Percentiles rank a stretch among this genome's conserved stretches.
These are phyloP conservation scores for Fusarium acutatum DNA, from an alignment of 2,329 filamentous ascomycete genomes.

Conservation along the genomic window DNA sequence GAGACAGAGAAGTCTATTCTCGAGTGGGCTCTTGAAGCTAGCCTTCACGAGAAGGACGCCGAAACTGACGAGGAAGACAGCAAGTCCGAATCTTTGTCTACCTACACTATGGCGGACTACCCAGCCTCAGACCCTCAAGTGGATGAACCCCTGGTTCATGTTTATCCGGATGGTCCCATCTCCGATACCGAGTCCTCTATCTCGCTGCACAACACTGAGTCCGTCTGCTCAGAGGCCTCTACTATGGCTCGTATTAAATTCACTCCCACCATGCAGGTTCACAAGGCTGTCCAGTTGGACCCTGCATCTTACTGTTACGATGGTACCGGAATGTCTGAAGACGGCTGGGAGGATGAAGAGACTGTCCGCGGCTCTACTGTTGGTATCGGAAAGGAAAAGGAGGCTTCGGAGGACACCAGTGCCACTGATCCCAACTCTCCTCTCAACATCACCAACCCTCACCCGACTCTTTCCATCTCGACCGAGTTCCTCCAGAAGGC, in stretches of 20 bases:
- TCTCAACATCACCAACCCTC: background rate
- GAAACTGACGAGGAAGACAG: background rate
- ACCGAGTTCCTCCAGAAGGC: background rate
- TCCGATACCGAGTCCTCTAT: background rate
- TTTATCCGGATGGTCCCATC: background rate
- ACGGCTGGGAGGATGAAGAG: background rate
- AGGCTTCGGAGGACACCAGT: background rate
- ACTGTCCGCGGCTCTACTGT: background rate
- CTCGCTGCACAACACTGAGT: background rate
- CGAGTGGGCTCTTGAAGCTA: background rate
- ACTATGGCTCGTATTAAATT: background rate
- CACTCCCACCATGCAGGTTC: background rate
- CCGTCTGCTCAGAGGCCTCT: background rate
- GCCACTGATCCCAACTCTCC: background rate
- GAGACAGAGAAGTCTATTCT: background rate
- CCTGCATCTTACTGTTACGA: background rate
- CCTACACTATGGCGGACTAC: background rate
- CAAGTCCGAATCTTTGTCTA: background rate
- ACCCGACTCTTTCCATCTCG: background rate
- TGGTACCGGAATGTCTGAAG: background rate
- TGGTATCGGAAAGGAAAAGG: background rate
- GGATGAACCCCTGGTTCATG: background rate
- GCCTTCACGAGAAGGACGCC: background rate
- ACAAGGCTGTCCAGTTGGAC: background rate
- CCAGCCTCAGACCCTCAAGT: background rate